These are phyloP conservation scores for Primulina tabacum DNA, from an alignment of 257 asterid species.

Conservation along the genomic window DNA sequence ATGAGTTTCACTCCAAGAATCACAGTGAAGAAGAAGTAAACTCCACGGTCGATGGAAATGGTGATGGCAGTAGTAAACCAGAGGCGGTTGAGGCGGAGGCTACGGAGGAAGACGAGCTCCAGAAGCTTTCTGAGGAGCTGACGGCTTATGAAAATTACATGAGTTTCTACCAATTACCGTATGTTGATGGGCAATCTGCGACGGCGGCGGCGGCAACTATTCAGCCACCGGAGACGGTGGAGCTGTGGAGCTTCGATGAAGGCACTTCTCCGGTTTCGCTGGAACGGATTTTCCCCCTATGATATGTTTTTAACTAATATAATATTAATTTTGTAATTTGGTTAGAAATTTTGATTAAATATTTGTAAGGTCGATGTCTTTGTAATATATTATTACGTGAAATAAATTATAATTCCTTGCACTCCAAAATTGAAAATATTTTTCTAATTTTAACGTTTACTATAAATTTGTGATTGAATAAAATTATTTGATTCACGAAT, in stretches of 20 bases:
- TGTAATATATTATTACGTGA: not conserved
- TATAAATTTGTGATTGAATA: no score
- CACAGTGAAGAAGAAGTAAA: constrained; percentile 10
- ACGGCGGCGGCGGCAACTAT: constrained; percentile 30
- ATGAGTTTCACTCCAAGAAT: constrained; percentile 7
- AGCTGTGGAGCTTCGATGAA: constrained; percentile 82
- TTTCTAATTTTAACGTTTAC: not conserved
- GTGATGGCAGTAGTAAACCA: not conserved
- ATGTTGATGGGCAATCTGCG: constrained; percentile 65
- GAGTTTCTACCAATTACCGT: constrained; percentile 84
- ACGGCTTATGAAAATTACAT: constrained; percentile 73
- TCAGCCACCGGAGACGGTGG: constrained; percentile 45
- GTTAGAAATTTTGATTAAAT: no score
- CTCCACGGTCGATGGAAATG: constrained; percentile 20
- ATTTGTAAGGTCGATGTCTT: not conserved
- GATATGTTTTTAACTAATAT: no score
- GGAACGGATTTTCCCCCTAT: not conserved
- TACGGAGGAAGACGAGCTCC: constrained; percentile 35
- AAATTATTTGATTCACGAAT: no score
- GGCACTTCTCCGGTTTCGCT: not conserved
- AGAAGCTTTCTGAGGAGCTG: constrained; percentile 71
- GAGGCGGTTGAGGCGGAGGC: constrained; percentile 2
- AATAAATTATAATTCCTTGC: not conserved
- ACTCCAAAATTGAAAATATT: not conserved
- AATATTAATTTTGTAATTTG: no score